Evolutionary conservation across 345 rosid genomes (phyloP).

Genomic region (Combretum micranthum): DNA sequence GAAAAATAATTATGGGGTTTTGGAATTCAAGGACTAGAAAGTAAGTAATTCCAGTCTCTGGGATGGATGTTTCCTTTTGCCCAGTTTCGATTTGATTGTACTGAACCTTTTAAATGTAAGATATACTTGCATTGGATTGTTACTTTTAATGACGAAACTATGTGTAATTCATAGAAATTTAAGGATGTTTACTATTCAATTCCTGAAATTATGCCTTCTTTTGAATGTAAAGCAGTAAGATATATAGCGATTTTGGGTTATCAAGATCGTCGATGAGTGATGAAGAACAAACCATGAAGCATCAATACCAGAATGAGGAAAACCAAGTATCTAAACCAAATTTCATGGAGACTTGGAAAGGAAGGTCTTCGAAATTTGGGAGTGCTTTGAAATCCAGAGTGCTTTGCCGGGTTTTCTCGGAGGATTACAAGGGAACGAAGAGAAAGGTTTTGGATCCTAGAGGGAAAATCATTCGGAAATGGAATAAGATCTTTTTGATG

Average conservation of each 20-base stretch:
- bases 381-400: conserved; percentile 9
- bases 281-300: background rate
- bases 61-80: too few species aligned
- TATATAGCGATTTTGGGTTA: conserved; percentile 7
- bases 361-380: conserved; percentile 5
- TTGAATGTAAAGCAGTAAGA: background rate
- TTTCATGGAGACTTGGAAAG: conserved; percentile 19
- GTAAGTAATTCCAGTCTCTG: too few species aligned
- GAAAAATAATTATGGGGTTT: too few species aligned
- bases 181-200: too few species aligned
- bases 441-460: conserved; percentile 33
- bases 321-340: conserved; percentile 16
- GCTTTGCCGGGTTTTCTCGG: conserved; percentile 14
- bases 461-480: conserved; percentile 23
- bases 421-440: conserved; percentile 16
- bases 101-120: too few species aligned
- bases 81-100: too few species aligned
- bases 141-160: too few species aligned
- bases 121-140: too few species aligned
- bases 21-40: too few species aligned
- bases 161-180: too few species aligned
- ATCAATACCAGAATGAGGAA: background rate
- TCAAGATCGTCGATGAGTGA: conserved; percentile 3
- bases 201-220: too few species aligned
- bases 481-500: conserved; percentile 36